Evolutionary conservation across 202 grass and related monocot genomes (phyloP), one percentile per base, ranked within the genome.

Genomic region (Cymbopogon flexuosus): DNA sequence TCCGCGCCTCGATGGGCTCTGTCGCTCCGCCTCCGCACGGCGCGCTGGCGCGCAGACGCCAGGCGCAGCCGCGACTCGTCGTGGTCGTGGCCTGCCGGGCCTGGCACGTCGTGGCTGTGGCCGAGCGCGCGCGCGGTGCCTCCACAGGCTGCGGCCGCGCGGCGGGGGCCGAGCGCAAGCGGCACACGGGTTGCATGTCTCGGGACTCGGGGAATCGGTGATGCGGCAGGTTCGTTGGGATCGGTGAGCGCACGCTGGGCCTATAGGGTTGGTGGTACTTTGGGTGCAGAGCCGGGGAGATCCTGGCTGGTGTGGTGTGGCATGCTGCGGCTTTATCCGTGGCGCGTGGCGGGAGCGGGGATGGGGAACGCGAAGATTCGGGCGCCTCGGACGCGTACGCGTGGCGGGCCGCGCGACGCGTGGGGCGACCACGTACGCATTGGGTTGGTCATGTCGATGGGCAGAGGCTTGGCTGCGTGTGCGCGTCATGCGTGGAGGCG

Each of bases 121-220:
- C 40, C 73, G 22, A 24, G 35, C 11, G 19, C 57, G 16, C 29
- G 15, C 10, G 75, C 8, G 19, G 33, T 10, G 1, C 29, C 43
- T 5, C 11, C 62, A 3, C 2, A 31, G 39, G 8, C 39, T 10
- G 36, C 11, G 49, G 65, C 46, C 27, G 30, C 27, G 21, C 72
- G 49, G 65, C n/a, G n/a, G n/a, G 0, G 2, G 65, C 37, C 58
- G 18, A 0, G 19, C 49, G 52, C 58, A 24, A 2, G 19, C 37
- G 52, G 59, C 62, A 45, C 0, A 80, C 63, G 62, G 35, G 18
- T 34, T 65, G 84, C 88, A 84, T 83, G 60, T 45, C 70, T 34
- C 46, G 27, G 22, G 21, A 27, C n/a, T 56, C 2, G 15, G 45
- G 68, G 68, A 11, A 69, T 24, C 39, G 39, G 37, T 39, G 63